These are phyloP conservation scores for Lentinula sp. DNA, from an alignment of 768 basidiomycete genomes.

Conservation along the genomic window DNA sequence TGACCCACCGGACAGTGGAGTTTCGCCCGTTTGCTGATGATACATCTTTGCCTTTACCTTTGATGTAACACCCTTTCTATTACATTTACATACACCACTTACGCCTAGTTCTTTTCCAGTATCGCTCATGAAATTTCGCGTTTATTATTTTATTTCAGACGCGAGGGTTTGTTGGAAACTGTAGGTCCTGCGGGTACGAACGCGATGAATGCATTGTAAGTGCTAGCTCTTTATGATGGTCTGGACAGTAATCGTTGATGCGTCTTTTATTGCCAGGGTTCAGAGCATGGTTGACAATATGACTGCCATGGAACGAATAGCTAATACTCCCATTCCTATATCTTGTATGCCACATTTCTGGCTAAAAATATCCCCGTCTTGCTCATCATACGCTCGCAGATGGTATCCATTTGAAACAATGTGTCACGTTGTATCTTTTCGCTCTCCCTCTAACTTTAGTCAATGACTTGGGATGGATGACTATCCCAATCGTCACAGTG, in stretches of 20 bases:
- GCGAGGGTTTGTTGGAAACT: slow-evolving; percentile 79
- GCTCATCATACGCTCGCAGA: slow-evolving; percentile 35
- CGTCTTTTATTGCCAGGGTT: slow-evolving; percentile 34
- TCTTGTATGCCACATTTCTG: slow-evolving; percentile 44
- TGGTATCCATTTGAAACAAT: slow-evolving; percentile 91
- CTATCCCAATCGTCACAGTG: slow-evolving; percentile 79
- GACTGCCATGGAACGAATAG: slow-evolving; percentile 84
- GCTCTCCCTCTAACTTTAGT: slow-evolving; percentile 85
- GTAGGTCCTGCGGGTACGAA: slow-evolving; percentile 89
- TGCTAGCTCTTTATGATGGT: neutral
- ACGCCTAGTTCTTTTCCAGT: slow-evolving; percentile 25
- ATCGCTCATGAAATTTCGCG: slow-evolving; percentile 78
- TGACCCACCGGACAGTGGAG: slow-evolving; percentile 45
- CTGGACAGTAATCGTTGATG: neutral
- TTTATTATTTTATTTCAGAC: slow-evolving; percentile 64
- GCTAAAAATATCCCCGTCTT: neutral
- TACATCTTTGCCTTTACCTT: slow-evolving; percentile 73
- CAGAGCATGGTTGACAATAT: slow-evolving; percentile 83
- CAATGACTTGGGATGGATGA: slow-evolving; percentile 75
- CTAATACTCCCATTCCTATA: slow-evolving; percentile 78
- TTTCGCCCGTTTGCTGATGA: slow-evolving; percentile 52
- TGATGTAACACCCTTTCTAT: slow-evolving; percentile 41
- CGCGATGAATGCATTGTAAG: slow-evolving; percentile 64
- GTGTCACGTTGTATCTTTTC: slow-evolving; percentile 89
- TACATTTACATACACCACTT: neutral